A percentile compares a stretch with the other conserved stretches of the same genome.
Evolutionary conservation across 129 eudicot genomes (phyloP).

Genomic region (Flaveria bidentis): DNA sequence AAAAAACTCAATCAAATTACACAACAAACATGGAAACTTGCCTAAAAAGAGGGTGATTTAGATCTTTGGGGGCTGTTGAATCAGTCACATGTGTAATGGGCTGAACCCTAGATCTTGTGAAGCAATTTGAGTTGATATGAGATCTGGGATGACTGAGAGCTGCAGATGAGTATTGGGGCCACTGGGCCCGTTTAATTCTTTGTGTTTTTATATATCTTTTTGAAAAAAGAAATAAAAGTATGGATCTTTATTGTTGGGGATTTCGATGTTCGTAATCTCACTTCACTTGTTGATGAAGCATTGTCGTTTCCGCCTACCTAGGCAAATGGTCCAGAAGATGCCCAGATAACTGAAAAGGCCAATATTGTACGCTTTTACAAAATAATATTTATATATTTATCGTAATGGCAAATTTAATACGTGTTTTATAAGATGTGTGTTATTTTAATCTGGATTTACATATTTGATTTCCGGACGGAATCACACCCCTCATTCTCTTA

Average conservation of each 20-base stretch:
- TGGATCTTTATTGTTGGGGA: background rate
- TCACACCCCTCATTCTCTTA: no score
- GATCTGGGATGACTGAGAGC: background rate
- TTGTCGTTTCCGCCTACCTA: slow-evolving; percentile 12
- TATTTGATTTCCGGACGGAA: no score
- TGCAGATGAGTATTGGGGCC: slow-evolving; percentile 8
- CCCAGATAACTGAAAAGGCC: slow-evolving; percentile 16
- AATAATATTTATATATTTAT: no score
- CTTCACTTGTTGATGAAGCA: slow-evolving; percentile 30
- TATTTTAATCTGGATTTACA: no score
- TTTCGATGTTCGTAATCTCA: slow-evolving; percentile 25
- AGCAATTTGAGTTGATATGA: slow-evolving; percentile 31
- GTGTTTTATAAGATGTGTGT: no score
- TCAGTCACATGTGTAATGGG: background rate
- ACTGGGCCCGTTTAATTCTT: slow-evolving; percentile 40
- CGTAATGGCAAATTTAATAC: background rate
- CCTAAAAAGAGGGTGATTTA: slow-evolving; percentile 15
- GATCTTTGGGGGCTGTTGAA: slow-evolving; percentile 18
- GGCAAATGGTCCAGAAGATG: slow-evolving; percentile 29
- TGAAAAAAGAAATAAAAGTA: background rate
- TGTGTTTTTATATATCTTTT: background rate
- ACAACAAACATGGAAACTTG: slow-evolving; percentile 20
- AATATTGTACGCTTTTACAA: background rate
- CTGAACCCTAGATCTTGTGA: slow-evolving; percentile 45
- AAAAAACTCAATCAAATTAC: slow-evolving; percentile 18